A percentile compares a stretch with the other conserved stretches of the same genome.
Conservation (phyloP, 306 rosid genomes). For the Cyclanthera cordifolia region DNA sequence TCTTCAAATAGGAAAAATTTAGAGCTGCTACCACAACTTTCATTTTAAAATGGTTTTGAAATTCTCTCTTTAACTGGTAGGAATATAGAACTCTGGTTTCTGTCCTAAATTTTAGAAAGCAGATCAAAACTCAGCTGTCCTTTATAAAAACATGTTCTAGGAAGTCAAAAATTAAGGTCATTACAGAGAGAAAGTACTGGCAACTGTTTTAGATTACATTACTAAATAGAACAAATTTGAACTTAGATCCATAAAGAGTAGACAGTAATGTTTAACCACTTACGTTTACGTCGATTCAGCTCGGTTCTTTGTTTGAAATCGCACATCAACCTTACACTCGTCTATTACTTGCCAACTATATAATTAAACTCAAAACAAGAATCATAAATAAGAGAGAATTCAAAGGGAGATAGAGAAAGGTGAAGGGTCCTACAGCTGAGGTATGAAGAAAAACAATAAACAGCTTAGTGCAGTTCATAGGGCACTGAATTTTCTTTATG, state of each 20-base stretch:
- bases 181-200: too few species aligned
- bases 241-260: neutral
- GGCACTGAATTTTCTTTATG: neutral
- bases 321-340: neutral
- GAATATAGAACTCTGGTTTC: neutral
- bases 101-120: neutral
- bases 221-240: neutral
- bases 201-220: neutral
- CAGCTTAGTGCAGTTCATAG: neutral
- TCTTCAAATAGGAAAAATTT: neutral
- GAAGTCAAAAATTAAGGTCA: too few species aligned
- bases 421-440: neutral
- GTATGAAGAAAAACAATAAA: neutral
- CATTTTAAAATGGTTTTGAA: neutral
- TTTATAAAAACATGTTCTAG: neutral
- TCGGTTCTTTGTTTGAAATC: neutral
- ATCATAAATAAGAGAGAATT: conserved; percentile 1
- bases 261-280: neutral
- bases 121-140: neutral
- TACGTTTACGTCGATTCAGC: neutral
- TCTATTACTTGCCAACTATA: neutral
- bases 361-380: neutral
- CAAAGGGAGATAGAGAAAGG: neutral
- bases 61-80: neutral
- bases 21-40: neutral